A percentile compares a stretch with the other conserved stretches of the same genome.
Evolutionary conservation across 2,329 filamentous ascomycete genomes (phyloP).

Genomic region (Pyrenochaeta sp.): DNA sequence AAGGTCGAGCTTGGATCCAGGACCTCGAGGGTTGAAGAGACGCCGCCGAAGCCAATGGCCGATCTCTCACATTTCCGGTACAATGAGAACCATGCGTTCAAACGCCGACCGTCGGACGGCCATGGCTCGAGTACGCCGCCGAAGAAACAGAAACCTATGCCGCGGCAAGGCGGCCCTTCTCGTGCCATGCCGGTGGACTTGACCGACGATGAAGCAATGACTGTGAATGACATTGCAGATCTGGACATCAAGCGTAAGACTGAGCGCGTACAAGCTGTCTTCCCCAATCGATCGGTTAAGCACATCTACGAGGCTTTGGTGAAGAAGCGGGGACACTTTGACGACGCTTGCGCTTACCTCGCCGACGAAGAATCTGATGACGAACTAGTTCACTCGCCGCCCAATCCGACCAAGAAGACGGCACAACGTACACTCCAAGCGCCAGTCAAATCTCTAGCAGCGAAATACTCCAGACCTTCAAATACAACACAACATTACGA

Average conservation of each 20-base stretch:
- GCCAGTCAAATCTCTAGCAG: constrained; percentile 63
- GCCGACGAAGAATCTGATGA: constrained; percentile 39
- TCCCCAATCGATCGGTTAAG: constrained; percentile 56
- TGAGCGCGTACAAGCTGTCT: constrained; percentile 58
- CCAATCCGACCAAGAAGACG: constrained; percentile 51
- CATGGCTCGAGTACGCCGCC: constrained; percentile 20
- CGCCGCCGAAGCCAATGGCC: constrained; percentile 41
- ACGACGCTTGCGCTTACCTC: constrained; percentile 55
- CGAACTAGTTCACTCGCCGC: constrained; percentile 39
- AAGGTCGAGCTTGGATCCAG: constrained; percentile 54
- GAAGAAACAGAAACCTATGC: constrained; percentile 34
- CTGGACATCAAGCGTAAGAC: constrained; percentile 59
- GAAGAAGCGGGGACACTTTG: constrained; percentile 59
- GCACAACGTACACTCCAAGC: constrained; percentile 64
- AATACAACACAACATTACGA: constrained; percentile 27
- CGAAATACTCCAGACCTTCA: constrained; percentile 56
- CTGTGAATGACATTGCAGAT: constrained; percentile 51
- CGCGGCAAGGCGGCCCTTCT: constrained; percentile 40
- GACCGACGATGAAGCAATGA: constrained; percentile 23
- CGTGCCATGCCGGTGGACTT: constrained; percentile 44
- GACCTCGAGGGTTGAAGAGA: constrained; percentile 40
- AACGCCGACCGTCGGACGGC: constrained; percentile 36
- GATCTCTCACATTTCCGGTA: constrained; percentile 38
- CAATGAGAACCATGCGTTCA: constrained; percentile 27
- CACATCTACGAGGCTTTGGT: constrained; percentile 60